Conservation (phyloP, 2,329 filamentous ascomycete species). For the Monilinia laxa region DNA sequence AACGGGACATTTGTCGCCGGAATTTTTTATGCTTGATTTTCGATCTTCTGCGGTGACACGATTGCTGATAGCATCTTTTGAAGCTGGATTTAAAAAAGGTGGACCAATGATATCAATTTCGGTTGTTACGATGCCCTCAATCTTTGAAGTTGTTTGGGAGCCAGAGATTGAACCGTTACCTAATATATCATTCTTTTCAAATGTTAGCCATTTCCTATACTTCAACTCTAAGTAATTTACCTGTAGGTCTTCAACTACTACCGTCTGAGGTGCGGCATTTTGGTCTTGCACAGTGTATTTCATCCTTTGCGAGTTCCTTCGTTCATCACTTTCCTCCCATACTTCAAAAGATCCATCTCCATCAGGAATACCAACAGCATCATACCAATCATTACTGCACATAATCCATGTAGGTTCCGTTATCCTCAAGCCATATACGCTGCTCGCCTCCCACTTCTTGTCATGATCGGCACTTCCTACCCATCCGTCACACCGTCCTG, state of each 20-base stretch:
- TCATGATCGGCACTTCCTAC: background rate
- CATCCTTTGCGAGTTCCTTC: background rate
- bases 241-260: background rate
- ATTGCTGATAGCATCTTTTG: background rate
- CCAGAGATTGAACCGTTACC: background rate
- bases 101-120: background rate
- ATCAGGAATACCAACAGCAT: background rate
- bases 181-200: background rate
- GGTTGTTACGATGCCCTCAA: background rate
- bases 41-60: background rate
- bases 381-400: background rate
- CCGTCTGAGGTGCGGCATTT: background rate
- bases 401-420: background rate
- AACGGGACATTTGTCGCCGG: background rate
- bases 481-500: slow-evolving; percentile 13
- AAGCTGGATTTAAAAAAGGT: background rate
- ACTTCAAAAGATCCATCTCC: background rate
- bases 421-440: background rate
- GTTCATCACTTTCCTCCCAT: background rate
- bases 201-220: background rate
- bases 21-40: too few relatives aligned
- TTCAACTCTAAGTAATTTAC: background rate
- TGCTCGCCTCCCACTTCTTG: too few relatives aligned
- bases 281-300: too few relatives aligned
- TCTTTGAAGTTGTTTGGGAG: background rate